Evolutionary conservation across 2,329 filamentous ascomycete genomes (phyloP).

Genomic region (Talaromyces sp.): DNA sequence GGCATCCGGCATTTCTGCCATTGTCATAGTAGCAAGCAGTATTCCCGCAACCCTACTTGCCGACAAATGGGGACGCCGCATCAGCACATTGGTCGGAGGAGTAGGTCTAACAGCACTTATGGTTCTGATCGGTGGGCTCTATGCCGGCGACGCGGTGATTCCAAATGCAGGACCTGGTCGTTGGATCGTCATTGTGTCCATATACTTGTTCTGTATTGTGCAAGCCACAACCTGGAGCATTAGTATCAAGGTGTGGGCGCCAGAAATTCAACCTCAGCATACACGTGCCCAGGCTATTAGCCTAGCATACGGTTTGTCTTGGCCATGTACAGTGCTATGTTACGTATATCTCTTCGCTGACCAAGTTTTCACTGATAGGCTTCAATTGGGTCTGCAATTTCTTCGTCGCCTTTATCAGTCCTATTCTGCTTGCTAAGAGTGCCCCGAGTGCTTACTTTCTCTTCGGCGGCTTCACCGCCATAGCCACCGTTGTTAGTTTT

Average conservation of each 20-base stretch:
- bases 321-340: no score
- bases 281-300: conserved; percentile 55
- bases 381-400: conserved; percentile 33
- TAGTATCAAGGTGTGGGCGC: conserved; percentile 55
- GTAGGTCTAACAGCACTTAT: conserved; percentile 43
- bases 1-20: conserved; percentile 58
- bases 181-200: conserved; percentile 29
- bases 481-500: conserved; percentile 38
- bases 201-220: conserved; percentile 24
- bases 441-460: conserved; percentile 47
- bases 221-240: conserved; percentile 50
- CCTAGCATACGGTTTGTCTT: conserved; percentile 52
- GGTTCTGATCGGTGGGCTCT: conserved; percentile 33
- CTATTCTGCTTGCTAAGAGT: conserved; percentile 42
- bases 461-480: conserved; percentile 41
- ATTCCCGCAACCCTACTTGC: conserved; percentile 56
- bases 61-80: conserved; percentile 57
- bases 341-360: conserved; percentile 24
- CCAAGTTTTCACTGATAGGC: neutral
- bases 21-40: conserved; percentile 56
- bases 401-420: conserved; percentile 45
- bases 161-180: conserved; percentile 25
- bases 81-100: conserved; percentile 54
- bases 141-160: conserved; percentile 31
- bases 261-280: conserved; percentile 56